phyloP scores from a whole-genome alignment of 2,329 filamentous ascomycete genomes.

The Rhynchosporium agropyri region DNA sequence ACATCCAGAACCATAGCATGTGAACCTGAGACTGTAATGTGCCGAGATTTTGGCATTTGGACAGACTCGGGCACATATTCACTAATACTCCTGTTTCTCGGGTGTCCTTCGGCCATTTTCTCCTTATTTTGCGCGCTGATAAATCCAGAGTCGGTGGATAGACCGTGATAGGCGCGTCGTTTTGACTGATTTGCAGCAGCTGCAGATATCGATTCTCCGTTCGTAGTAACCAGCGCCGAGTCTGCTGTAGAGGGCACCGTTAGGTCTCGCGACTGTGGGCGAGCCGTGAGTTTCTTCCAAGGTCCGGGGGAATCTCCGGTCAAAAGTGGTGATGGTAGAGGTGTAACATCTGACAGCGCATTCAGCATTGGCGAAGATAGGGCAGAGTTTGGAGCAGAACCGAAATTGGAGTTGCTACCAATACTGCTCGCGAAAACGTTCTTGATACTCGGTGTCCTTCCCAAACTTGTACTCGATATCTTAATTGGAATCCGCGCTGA shows the following conservation, averaged over 20 bases:
- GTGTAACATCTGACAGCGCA: constrained; percentile 78
- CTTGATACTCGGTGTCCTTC: constrained; percentile 64
- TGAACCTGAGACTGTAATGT: constrained; percentile 71
- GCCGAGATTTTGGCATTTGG: constrained; percentile 66
- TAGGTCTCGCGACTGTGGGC: constrained; percentile 52
- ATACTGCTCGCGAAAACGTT: constrained; percentile 54
- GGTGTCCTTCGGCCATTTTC: constrained; percentile 49
- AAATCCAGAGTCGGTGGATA: constrained; percentile 40
- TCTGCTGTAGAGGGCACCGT: constrained; percentile 46
- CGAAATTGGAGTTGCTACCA: constrained; percentile 44
- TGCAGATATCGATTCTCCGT: constrained; percentile 55
- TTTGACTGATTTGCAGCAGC: constrained; percentile 57
- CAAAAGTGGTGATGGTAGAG: constrained; percentile 74
- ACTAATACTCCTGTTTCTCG: constrained; percentile 81
- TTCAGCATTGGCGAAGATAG: constrained; percentile 74
- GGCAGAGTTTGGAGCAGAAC: constrained; percentile 64
- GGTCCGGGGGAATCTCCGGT: constrained; percentile 66
- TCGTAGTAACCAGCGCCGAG: constrained; percentile 53
- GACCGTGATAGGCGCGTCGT: constrained; percentile 58
- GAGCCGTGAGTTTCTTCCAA: constrained; percentile 58
- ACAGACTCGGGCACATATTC: constrained; percentile 80
- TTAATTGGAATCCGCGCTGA: constrained; percentile 24
- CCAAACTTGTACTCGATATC: constrained; percentile 43
- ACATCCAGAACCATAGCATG: constrained; percentile 50
- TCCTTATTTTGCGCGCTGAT: constrained; percentile 32